A percentile compares a stretch with the other conserved stretches of the same genome.
Conservation (phyloP, 1,284 basidiomycete species). For the Wallemia mellicola region DNA sequence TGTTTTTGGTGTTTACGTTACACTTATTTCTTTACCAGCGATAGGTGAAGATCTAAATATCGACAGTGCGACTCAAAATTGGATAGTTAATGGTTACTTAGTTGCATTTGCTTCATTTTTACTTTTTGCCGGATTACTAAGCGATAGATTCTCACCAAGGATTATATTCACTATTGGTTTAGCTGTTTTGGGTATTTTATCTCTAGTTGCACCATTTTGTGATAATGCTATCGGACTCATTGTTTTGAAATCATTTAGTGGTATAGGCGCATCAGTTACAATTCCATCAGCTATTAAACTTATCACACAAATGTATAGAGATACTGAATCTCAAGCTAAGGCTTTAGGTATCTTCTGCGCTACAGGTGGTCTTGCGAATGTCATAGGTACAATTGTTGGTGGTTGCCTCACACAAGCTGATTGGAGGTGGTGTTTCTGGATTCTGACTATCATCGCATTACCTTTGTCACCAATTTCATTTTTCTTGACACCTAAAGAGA, state of each 20-base stretch:
- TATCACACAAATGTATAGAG: background rate
- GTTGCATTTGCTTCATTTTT: background rate
- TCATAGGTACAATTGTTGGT: background rate
- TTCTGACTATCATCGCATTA: background rate
- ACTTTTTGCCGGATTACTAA: background rate
- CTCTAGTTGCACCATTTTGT: background rate
- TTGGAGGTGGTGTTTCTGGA: slow-evolving; percentile 1
- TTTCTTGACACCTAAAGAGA: background rate
- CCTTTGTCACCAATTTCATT: background rate
- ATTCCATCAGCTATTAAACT: background rate
- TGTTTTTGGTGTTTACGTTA: background rate
- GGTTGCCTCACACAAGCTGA: background rate
- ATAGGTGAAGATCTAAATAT: background rate
- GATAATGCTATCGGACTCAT: background rate
- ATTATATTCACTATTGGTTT: background rate
- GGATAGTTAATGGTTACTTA: background rate
- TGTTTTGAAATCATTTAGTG: background rate
- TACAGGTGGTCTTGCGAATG: background rate
- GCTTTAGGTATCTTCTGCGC: background rate
- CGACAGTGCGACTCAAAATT: background rate
- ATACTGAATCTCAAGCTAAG: background rate
- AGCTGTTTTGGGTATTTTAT: background rate
- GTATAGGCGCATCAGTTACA: background rate
- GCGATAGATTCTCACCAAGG: background rate
- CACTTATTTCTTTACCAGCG: background rate